phyloP scores from a whole-genome alignment of 495 filamentous ascomycete genomes.

The Talaromyces stipitatus region DNA sequence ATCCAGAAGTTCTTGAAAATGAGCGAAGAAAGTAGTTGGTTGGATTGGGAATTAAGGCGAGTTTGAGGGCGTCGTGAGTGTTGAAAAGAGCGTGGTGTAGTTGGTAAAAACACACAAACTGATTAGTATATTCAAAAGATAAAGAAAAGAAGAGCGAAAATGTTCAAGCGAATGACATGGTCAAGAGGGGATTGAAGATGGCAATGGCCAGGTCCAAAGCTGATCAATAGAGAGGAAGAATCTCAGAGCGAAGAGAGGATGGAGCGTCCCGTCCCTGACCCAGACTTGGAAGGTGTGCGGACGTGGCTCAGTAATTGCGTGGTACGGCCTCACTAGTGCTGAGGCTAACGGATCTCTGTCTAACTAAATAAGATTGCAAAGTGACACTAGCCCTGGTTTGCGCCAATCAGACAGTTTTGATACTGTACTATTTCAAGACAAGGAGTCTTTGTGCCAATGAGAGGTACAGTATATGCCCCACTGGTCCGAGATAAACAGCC shows the following conservation, averaged over 20 bases:
- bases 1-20: background rate
- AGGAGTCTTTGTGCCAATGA: background rate
- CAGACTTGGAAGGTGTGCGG: background rate
- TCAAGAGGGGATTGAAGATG: background rate
- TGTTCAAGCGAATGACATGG: constrained; percentile 9
- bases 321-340: background rate
- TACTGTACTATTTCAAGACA: background rate
- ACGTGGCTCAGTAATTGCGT: background rate
- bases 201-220: background rate
- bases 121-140: background rate
- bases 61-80: background rate
- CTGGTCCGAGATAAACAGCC: background rate
- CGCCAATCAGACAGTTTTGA: background rate
- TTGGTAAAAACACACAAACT: constrained; percentile 1
- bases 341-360: background rate
- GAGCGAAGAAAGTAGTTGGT: background rate
- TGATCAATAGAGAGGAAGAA: constrained; percentile 4
- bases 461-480: background rate
- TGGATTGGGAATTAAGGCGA: background rate
- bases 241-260: background rate
- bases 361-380: background rate
- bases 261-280: background rate
- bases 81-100: constrained; percentile 3
- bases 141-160: background rate
- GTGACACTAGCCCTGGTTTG: background rate